phyloP scores from a whole-genome alignment of 2,329 filamentous ascomycete genomes.

The Aspergillus alliaceus region DNA sequence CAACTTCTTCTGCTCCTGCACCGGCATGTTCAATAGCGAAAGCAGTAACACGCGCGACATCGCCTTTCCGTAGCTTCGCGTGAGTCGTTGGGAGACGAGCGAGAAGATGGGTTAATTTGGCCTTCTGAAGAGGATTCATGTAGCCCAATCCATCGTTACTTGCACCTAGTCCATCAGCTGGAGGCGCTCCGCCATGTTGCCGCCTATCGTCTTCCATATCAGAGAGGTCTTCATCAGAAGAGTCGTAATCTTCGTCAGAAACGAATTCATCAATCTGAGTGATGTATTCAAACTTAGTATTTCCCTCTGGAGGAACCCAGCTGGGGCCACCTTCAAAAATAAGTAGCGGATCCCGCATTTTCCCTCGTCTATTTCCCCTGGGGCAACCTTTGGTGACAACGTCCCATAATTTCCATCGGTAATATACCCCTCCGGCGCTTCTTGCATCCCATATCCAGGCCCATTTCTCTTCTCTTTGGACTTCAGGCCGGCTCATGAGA shows the following conservation, averaged over 20 bases:
- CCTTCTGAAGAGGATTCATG: constrained; percentile 78
- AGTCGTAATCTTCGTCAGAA: constrained; percentile 81
- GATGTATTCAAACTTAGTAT: constrained; percentile 77
- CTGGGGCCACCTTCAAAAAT: constrained; percentile 75
- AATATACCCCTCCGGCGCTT: constrained; percentile 80
- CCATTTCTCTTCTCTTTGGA: constrained; percentile 86
- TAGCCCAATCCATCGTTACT: constrained; percentile 59
- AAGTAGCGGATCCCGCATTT: constrained; percentile 54
- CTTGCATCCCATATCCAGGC: constrained; percentile 90
- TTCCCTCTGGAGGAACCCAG: constrained; percentile 74
- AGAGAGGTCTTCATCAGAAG: constrained; percentile 76
- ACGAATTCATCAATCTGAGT: constrained; percentile 76
- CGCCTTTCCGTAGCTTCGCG: constrained; percentile 74
- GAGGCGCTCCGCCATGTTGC: constrained; percentile 43
- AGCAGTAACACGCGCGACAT: constrained; percentile 79
- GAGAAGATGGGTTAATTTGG: constrained; percentile 81
- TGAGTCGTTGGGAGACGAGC: constrained; percentile 75
- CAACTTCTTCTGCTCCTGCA: constrained; percentile 82
- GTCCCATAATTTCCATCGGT: constrained; percentile 89
- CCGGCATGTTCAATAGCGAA: constrained; percentile 89
- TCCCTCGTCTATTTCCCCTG: constrained; percentile 31
- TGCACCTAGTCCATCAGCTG: constrained; percentile 37
- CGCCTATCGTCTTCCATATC: constrained; percentile 47
- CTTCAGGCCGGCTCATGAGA: constrained; percentile 80
- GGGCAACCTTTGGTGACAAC: constrained; percentile 67